A percentile compares a stretch with the other conserved stretches of the same genome.
phyloP scores from a whole-genome alignment of 768 basidiomycete species.

The Mycena haematopus region DNA sequence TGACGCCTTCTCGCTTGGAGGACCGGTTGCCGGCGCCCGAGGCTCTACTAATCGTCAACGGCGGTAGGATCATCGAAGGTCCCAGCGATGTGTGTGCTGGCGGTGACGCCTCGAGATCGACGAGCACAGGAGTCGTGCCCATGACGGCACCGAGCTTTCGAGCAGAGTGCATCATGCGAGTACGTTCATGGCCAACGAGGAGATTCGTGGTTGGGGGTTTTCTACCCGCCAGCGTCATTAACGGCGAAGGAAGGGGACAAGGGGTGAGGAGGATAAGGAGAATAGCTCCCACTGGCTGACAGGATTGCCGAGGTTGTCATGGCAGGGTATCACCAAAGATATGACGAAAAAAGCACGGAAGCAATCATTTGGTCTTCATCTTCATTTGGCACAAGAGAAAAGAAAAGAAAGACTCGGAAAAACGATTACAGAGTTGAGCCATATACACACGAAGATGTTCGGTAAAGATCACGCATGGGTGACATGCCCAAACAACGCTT shows the following conservation, averaged over 20 bases:
- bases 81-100: neutral
- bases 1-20: constrained; percentile 25
- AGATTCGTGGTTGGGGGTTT: constrained; percentile 23
- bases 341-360: neutral
- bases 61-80: neutral
- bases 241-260: neutral
- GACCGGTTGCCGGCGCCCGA: constrained; percentile 6
- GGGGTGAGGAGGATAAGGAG: no score
- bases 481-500: no score
- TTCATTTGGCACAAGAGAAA: no score
- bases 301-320: neutral
- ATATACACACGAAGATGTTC: no score
- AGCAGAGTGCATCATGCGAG: constrained; percentile 14
- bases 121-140: constrained; percentile 24
- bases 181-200: constrained; percentile 17
- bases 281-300: no score
- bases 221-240: neutral
- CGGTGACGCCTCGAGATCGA: constrained; percentile 3
- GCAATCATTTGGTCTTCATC: no score
- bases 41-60: neutral
- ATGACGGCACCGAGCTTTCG: constrained; percentile 23
- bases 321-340: neutral
- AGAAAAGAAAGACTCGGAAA: no score
- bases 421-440: no score
- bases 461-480: no score